A percentile compares a stretch with the other conserved stretches of the same genome.
Conservation (phyloP, 2,329 filamentous ascomycete genomes). For the Waltergamsia citrina region DNA sequence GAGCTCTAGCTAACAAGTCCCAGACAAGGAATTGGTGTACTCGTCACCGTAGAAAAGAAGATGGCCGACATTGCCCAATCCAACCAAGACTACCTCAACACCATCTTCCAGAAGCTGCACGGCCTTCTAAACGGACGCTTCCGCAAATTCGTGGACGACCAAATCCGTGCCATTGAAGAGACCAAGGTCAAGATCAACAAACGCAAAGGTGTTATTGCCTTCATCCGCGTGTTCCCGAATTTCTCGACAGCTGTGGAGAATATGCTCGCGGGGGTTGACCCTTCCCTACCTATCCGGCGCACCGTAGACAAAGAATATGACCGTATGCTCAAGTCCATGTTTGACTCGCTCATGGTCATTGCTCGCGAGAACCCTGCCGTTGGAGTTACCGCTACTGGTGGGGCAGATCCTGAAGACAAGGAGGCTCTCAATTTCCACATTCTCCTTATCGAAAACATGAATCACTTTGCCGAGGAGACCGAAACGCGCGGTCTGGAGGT, state of each 20-base stretch:
- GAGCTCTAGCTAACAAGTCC: conserved; percentile 8
- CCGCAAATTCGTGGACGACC: conserved; percentile 84
- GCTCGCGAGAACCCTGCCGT: conserved; percentile 58
- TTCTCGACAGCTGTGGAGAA: conserved; percentile 80
- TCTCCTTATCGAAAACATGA: conserved; percentile 96
- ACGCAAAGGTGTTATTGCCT: conserved; percentile 90
- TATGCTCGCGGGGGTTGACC: conserved; percentile 56
- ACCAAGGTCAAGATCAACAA: conserved; percentile 99
- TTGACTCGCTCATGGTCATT: conserved; percentile 92
- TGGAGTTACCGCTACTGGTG: conserved; percentile 27
- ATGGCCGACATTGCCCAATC: conserved; percentile 73
- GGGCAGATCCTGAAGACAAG: conserved; percentile 71
- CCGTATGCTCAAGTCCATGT: conserved; percentile 89
- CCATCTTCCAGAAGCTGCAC: conserved; percentile 70
- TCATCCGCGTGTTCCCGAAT: conserved; percentile 85
- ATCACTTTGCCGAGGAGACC: conserved; percentile 90
- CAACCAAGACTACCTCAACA: conserved; percentile 85
- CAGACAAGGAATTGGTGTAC: conserved; percentile 81
- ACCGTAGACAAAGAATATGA: conserved; percentile 82
- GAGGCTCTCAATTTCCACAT: conserved; percentile 97
- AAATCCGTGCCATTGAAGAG: conserved; percentile 91
- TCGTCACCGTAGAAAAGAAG: conserved; percentile 73
- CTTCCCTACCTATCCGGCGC: conserved; percentile 55
- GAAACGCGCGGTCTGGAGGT: conserved; percentile 66
- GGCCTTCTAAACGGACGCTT: conserved; percentile 66